Evolutionary conservation across 1,284 basidiomycete genomes (phyloP).

Genomic region (Puccinia triticina): DNA sequence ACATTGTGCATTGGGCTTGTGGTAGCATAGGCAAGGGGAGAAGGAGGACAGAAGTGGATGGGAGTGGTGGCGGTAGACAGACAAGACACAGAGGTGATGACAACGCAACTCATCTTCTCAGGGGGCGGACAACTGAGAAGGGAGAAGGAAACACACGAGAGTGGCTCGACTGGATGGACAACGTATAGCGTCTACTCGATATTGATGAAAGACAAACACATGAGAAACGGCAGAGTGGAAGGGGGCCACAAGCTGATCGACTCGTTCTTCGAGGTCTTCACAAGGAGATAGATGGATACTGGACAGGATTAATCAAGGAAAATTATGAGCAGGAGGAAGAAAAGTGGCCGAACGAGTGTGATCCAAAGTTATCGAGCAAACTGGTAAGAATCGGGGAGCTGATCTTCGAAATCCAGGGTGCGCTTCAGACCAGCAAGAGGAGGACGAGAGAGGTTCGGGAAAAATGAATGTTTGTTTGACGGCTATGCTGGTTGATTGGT

Average conservation of each 20-base stretch:
- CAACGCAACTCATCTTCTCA: neutral
- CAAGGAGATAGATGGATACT: neutral
- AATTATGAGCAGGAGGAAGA: neutral
- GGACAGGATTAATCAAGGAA: neutral
- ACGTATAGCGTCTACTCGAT: constrained; percentile 1
- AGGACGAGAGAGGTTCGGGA: neutral
- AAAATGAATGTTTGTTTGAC: neutral
- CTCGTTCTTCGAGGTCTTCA: neutral
- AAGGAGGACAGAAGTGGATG: neutral
- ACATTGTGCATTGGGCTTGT: constrained; percentile 25
- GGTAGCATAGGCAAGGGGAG: too few species aligned
- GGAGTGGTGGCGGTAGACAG: neutral
- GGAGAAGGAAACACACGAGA: neutral
- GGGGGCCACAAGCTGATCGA: neutral
- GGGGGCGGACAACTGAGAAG: neutral
- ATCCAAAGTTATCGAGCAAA: neutral
- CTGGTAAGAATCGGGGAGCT: neutral
- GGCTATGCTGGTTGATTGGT: neutral
- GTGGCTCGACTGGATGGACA: neutral
- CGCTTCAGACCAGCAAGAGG: neutral
- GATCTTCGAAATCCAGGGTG: neutral
- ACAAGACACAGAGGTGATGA: constrained; percentile 10
- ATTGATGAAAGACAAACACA: neutral
- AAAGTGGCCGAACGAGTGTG: neutral
- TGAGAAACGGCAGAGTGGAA: neutral